phyloP scores from a whole-genome alignment of 139 green algal species.

The Tetraselmis chui region DNA sequence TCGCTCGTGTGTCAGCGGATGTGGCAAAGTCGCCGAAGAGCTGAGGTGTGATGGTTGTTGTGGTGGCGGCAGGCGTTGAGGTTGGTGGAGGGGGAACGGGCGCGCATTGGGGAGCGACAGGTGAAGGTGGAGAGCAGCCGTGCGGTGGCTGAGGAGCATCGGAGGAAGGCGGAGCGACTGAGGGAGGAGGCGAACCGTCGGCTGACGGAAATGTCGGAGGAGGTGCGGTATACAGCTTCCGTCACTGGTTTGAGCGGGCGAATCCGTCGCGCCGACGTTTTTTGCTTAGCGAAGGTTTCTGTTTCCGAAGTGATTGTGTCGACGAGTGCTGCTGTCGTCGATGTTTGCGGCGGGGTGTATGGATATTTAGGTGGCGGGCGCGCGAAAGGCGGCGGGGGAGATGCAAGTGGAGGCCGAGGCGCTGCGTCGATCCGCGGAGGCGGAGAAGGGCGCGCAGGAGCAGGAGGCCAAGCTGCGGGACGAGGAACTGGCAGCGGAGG shows the following conservation, averaged over 20 bases:
- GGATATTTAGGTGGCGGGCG: neutral
- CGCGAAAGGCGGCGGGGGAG: neutral
- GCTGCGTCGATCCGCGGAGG: neutral
- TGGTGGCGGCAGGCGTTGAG: constrained; percentile 11
- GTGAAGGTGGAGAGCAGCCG: constrained; percentile 9
- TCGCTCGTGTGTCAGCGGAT: too few species aligned
- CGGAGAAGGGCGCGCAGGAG: neutral
- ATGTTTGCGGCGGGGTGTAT: too few species aligned
- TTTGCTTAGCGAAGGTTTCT: too few species aligned
- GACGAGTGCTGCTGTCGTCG: too few species aligned
- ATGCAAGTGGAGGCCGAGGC: neutral
- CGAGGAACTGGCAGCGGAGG: neutral
- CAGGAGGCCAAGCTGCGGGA: neutral
- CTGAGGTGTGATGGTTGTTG: constrained; percentile 8
- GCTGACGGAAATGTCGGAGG: neutral
- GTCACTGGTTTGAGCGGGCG: too few species aligned
- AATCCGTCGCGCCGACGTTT: too few species aligned
- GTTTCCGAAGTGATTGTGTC: too few species aligned
- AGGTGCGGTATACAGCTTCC: too few species aligned
- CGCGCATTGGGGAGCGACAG: constrained; percentile 4
- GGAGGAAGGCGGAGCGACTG: neutral
- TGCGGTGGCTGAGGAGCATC: constrained; percentile 3
- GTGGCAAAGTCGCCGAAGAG: too few species aligned
- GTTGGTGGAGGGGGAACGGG: constrained; percentile 4
- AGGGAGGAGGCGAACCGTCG: neutral